These are phyloP conservation scores for Elasticomyces elasticus DNA, from an alignment of 495 filamentous ascomycete genomes.

Conservation along the genomic window DNA sequence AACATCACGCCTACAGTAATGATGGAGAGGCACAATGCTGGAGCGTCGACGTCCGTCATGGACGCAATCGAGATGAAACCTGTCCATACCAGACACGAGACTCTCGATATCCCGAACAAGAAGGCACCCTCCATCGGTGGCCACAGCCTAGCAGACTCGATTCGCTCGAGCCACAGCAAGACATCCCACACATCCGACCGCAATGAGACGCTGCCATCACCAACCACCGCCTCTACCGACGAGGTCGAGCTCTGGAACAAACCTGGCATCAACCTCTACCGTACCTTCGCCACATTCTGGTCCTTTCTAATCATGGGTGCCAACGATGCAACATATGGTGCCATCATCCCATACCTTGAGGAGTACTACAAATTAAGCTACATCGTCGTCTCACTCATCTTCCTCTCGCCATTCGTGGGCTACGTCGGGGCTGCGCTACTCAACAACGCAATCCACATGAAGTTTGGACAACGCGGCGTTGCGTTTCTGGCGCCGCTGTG, in stretches of 20 bases:
- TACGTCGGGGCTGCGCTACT: conserved; percentile 48
- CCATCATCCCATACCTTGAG: conserved; percentile 41
- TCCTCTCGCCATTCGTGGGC: conserved; percentile 51
- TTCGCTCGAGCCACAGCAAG: background rate
- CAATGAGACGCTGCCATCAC: conserved; percentile 33
- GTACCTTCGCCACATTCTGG: conserved; percentile 58
- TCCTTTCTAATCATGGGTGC: conserved; percentile 68
- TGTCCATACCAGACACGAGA: conserved; percentile 8
- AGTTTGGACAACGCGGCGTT: conserved; percentile 63
- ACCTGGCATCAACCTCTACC: conserved; percentile 52
- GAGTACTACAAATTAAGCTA: conserved; percentile 49
- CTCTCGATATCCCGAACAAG: background rate
- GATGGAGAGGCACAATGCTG: conserved; percentile 20
- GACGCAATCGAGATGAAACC: conserved; percentile 20
- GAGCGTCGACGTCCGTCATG: conserved; percentile 25
- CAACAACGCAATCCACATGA: conserved; percentile 48
- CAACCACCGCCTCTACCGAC: conserved; percentile 26
- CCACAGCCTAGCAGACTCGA: background rate
- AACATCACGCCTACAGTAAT: too few relatives aligned
- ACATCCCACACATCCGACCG: conserved; percentile 17
- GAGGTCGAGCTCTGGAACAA: conserved; percentile 56
- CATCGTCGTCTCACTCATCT: conserved; percentile 52
- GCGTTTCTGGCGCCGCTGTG: conserved; percentile 55
- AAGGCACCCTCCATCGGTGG: background rate
- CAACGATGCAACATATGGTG: conserved; percentile 60